phyloP scores from a whole-genome alignment of 805 yeast species.

The Saccharomycopsis fodiens region DNA sequence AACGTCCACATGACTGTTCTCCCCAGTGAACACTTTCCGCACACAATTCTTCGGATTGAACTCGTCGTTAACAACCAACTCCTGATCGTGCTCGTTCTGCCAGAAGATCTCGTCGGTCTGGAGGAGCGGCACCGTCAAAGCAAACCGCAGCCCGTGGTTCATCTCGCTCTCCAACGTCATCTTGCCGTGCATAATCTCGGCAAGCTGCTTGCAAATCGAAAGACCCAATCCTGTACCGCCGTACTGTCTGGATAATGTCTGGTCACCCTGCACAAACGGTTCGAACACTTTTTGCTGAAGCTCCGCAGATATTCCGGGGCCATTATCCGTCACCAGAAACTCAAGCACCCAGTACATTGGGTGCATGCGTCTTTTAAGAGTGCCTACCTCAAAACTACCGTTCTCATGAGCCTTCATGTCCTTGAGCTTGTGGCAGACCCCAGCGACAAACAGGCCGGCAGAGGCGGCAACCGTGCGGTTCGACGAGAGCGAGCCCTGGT shows the following conservation, averaged over 20 bases:
- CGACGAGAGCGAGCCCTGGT: neutral
- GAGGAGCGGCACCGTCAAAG: conserved; percentile 67
- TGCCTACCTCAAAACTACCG: conserved; percentile 19
- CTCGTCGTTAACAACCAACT: conserved; percentile 52
- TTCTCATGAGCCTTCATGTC: conserved; percentile 4
- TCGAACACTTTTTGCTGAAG: conserved; percentile 83
- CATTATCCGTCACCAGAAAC: conserved; percentile 79
- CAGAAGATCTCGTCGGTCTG: conserved; percentile 32
- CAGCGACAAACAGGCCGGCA: conserved; percentile 8
- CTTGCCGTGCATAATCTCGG: conserved; percentile 84
- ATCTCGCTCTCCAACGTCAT: conserved; percentile 64
- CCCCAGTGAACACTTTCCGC: conserved; percentile 31
- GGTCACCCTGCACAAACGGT: conserved; percentile 97
- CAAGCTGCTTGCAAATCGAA: conserved; percentile 82
- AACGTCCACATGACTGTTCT: conserved; percentile 10
- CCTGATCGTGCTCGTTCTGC: conserved; percentile 24
- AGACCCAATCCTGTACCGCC: conserved; percentile 97
- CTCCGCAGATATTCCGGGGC: conserved; percentile 86
- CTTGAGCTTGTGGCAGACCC: neutral
- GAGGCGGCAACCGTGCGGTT: conserved; percentile 3
- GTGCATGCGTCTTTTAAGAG: conserved; percentile 21
- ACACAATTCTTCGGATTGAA: conserved; percentile 49
- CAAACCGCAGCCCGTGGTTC: conserved; percentile 81
- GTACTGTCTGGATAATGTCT: conserved; percentile 78
- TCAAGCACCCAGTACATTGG: conserved; percentile 51